Base-by-base conservation (phyloP, 2,329 filamentous ascomycete genomes). In the Venturia oleaginea region DNA sequence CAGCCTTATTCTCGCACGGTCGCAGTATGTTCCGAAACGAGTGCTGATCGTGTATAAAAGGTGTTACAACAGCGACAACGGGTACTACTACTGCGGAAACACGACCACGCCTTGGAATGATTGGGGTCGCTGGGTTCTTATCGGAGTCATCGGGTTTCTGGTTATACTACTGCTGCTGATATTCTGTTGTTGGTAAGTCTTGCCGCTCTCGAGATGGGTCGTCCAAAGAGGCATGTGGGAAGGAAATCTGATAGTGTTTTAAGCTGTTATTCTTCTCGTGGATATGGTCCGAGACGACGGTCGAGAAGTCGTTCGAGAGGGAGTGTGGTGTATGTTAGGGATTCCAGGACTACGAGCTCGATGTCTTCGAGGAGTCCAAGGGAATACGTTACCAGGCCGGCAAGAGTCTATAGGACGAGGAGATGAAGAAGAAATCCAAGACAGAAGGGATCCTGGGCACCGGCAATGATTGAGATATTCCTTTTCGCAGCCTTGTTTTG, bases 71-170 rank as follows among this genome's bases (percentile, higher is more conserved):
- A 34, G 8, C 30, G 51, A 15, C 30, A 32, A 32, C 15, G 51
- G 51, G 2, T 57, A 57, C 51, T 57, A 57, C 5, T 57, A 57
- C 51, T 57, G 51, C 51, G 51, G 51, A 19, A 34, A n/a, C 7
- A 57, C 51, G 4, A 57, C 27, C 7, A 57, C 51, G 27, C 27
- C 51, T n/a, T 57, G 51, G 51, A 57, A 57, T 57, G 51, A 57
- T 34, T 57, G 51, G 51, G 51, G 51, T 15, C 27, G 51, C 2
- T 57, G 51, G 51, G 51, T 57, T 5, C 51, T 57, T 8, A 15
- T 32, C 19, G 51, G 51, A 8, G 51, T 57, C 7, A 57, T 57
- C 4, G 30, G 7, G 3, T 57, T 57, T 22, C 27, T 57, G 6
- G 51, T 34, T 5, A 19, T 57, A 5, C 17, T 57, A 6, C 30